These are phyloP conservation scores for Penicillium griseofulvum DNA, from an alignment of 2,329 filamentous ascomycete species.

Conservation along the genomic window DNA sequence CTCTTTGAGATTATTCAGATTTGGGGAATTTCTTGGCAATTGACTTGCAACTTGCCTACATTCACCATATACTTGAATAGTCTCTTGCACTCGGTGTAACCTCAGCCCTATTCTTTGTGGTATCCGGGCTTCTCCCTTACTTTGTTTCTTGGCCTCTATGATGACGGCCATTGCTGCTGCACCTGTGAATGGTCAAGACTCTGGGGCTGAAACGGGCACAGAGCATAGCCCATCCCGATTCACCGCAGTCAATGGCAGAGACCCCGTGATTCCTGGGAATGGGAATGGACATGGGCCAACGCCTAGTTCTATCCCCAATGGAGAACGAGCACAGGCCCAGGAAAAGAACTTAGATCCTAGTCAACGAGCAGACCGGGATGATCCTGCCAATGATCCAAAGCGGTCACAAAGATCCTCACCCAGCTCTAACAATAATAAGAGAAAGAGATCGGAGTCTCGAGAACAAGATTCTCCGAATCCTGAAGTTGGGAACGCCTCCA, in stretches of 20 bases:
- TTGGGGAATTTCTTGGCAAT: neutral
- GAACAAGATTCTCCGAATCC: slow-evolving; percentile 44
- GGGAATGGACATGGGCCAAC: neutral
- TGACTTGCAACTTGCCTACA: neutral
- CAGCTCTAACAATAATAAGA: slow-evolving; percentile 52
- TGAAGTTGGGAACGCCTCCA: slow-evolving; percentile 35
- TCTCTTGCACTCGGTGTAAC: neutral
- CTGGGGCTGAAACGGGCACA: slow-evolving; percentile 35
- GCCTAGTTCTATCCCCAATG: neutral
- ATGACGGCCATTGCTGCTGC: slow-evolving; percentile 40
- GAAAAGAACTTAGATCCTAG: slow-evolving; percentile 5
- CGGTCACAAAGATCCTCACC: slow-evolving; percentile 28
- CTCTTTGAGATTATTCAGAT: neutral
- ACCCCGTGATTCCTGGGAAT: slow-evolving; percentile 18
- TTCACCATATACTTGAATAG: neutral
- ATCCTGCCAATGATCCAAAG: slow-evolving; percentile 18
- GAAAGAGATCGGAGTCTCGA: slow-evolving; percentile 66
- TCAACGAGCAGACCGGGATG: slow-evolving; percentile 5
- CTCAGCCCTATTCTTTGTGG: neutral
- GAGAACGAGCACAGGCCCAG: neutral
- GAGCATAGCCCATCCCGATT: slow-evolving; percentile 47
- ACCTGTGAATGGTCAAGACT: slow-evolving; percentile 33
- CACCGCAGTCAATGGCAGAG: slow-evolving; percentile 47
- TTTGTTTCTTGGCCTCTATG: slow-evolving; percentile 2
- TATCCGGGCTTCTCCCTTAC: slow-evolving; percentile 4